Evolutionary conservation across 805 yeast genomes (phyloP).

Genomic region (Lipomyces chichibuensis): DNA sequence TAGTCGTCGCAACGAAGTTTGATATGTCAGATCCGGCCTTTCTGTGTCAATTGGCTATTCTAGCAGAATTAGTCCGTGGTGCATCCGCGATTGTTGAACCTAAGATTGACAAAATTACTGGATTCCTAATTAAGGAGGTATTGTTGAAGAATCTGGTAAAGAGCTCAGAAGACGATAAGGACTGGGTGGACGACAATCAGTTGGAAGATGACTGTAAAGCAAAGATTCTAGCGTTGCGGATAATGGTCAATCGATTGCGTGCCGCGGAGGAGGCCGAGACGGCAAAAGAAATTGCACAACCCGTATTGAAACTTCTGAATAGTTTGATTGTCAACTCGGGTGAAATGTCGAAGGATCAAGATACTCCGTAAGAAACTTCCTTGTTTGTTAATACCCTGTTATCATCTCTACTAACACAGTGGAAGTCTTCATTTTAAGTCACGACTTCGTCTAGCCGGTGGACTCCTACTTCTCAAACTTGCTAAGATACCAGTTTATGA

Average conservation of each 20-base stretch:
- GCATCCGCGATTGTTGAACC: constrained; percentile 56
- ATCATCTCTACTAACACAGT: background rate
- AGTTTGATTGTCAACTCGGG: constrained; percentile 76
- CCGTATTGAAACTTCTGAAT: constrained; percentile 66
- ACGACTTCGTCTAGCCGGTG: constrained; percentile 68
- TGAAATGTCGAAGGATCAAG: constrained; percentile 52
- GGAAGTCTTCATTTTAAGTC: constrained; percentile 52
- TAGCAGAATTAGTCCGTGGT: constrained; percentile 60
- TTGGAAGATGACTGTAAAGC: constrained; percentile 50
- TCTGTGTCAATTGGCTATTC: constrained; percentile 59
- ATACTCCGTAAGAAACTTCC: constrained; percentile 54
- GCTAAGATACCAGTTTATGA: constrained; percentile 60
- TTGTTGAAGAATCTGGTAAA: constrained; percentile 54
- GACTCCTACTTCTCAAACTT: constrained; percentile 63
- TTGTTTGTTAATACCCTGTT: background rate
- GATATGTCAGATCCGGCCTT: constrained; percentile 47
- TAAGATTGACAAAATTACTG: constrained; percentile 60
- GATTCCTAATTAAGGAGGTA: constrained; percentile 62
- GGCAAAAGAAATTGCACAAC: constrained; percentile 54
- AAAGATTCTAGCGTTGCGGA: constrained; percentile 57
- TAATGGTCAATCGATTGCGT: constrained; percentile 63
- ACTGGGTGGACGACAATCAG: constrained; percentile 55
- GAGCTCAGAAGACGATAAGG: constrained; percentile 41
- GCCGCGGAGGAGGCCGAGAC: constrained; percentile 46
- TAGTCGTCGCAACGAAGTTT: constrained; percentile 55